These are phyloP conservation scores for Paramecium primaurelia DNA, from an alignment of 73 alveolate species.

Conservation along the genomic window DNA sequence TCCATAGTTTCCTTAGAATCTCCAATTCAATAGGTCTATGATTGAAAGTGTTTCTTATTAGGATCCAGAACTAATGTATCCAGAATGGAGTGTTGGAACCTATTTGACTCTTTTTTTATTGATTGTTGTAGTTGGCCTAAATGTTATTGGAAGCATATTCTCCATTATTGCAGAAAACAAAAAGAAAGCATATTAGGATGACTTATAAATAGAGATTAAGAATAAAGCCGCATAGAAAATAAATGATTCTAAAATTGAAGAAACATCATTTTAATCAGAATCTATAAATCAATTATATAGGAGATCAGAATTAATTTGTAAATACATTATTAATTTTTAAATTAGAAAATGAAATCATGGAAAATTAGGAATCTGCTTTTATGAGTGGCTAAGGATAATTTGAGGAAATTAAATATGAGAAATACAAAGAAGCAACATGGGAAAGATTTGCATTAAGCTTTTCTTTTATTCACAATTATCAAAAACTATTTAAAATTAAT, in stretches of 20 bases:
- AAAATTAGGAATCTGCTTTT: background rate
- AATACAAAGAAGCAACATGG: constrained; percentile 25
- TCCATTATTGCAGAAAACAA: background rate
- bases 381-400: background rate
- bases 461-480: background rate
- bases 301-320: background rate
- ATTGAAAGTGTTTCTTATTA: background rate
- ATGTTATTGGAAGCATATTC: background rate
- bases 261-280: background rate
- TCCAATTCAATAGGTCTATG: background rate
- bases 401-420: background rate
- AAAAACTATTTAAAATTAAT: background rate
- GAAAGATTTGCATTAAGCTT: background rate
- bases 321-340: background rate
- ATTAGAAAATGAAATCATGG: background rate
- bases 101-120: background rate
- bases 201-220: background rate
- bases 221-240: background rate
- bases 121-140: background rate
- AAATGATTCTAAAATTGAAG: background rate
- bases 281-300: background rate
- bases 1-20: background rate
- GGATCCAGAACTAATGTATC: constrained; percentile 35
- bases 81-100: background rate
- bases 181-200: background rate